Percentiles rank a stretch among this genome's conserved stretches.
Evolutionary conservation across 192 early-diverging fungal species (phyloP).

Genomic region (Podila verticillata): DNA sequence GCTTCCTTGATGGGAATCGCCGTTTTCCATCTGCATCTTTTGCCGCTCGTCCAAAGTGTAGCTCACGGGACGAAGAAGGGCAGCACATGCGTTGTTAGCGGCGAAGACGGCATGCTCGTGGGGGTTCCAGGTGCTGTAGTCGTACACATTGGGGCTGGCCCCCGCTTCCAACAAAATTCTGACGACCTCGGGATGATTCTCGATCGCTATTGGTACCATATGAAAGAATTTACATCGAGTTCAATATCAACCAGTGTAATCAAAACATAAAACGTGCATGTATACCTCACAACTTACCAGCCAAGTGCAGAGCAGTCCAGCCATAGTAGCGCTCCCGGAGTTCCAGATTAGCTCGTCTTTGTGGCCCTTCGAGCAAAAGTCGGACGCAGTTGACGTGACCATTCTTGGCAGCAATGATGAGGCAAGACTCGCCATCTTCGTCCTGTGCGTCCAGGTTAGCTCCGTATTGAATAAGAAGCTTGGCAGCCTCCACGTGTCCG

Average conservation of each 20-base stretch:
- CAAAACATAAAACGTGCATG: not conserved
- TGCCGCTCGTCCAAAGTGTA: slow-evolving; percentile 29
- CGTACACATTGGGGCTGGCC: slow-evolving; percentile 57
- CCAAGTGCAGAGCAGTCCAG: slow-evolving; percentile 71
- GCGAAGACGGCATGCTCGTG: slow-evolving; percentile 73
- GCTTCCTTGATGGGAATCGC: slow-evolving; percentile 7
- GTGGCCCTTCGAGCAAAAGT: slow-evolving; percentile 52
- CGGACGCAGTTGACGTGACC: slow-evolving; percentile 62
- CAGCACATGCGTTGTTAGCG: slow-evolving; percentile 61
- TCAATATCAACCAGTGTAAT: not conserved
- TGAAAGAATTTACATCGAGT: not conserved
- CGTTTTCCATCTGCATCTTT: slow-evolving; percentile 3
- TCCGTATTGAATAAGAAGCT: slow-evolving; percentile 61
- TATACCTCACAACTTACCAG: slow-evolving; percentile 49
- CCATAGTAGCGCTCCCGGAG: slow-evolving; percentile 64
- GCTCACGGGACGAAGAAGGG: slow-evolving; percentile 55
- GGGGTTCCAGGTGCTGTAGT: slow-evolving; percentile 64
- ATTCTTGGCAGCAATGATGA: slow-evolving; percentile 62
- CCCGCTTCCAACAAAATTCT: slow-evolving; percentile 60
- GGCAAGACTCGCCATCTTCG: slow-evolving; percentile 74
- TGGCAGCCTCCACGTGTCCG: slow-evolving; percentile 56
- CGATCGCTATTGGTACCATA: slow-evolving; percentile 56
- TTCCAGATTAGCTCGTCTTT: slow-evolving; percentile 54
- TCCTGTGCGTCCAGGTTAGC: slow-evolving; percentile 70
- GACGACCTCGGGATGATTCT: slow-evolving; percentile 66